These are phyloP conservation scores for Hortiboletus flavorubellus DNA, from an alignment of 768 basidiomycete genomes.

Conservation along the genomic window DNA sequence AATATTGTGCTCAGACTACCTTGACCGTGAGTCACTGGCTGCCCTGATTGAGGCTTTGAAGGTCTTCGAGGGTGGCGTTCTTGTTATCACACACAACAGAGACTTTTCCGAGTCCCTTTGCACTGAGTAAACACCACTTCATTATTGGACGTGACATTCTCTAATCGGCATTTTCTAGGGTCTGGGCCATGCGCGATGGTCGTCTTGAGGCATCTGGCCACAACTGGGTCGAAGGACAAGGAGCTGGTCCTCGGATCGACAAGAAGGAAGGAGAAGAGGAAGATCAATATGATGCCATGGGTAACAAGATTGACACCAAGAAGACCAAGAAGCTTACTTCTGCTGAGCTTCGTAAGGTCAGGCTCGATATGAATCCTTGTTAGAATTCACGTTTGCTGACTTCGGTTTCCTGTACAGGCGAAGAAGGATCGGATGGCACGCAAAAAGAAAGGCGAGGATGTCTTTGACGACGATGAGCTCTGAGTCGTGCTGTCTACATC, in stretches of 20 bases:
- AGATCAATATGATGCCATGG: constrained; percentile 93
- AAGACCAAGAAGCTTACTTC: constrained; percentile 87
- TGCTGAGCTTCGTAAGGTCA: constrained; percentile 76
- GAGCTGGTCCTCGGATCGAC: constrained; percentile 92
- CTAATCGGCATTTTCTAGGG: constrained; percentile 36
- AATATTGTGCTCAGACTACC: constrained; percentile 64
- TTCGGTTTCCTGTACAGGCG: constrained; percentile 27
- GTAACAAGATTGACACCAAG: constrained; percentile 88
- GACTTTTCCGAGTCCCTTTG: constrained; percentile 99
- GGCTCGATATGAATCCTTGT: constrained; percentile 10
- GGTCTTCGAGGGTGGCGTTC: constrained; percentile 97
- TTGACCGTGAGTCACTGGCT: constrained; percentile 98
- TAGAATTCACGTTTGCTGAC: constrained; percentile 11
- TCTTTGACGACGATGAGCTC: constrained; percentile 54
- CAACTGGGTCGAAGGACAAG: constrained; percentile 99
- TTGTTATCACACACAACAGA: constrained; percentile 95
- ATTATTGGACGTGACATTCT: neutral
- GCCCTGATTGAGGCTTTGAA: constrained; percentile 98
- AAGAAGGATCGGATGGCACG: constrained; percentile 97
- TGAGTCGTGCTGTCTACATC: constrained; percentile 24
- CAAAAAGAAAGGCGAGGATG: constrained; percentile 83
- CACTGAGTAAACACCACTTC: constrained; percentile 54
- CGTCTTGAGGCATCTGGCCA: constrained; percentile 94
- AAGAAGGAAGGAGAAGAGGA: constrained; percentile 90
- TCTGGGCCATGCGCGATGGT: constrained; percentile 99